phyloP scores from a whole-genome alignment of 257 asterid species.

The Coffea canephora region DNA sequence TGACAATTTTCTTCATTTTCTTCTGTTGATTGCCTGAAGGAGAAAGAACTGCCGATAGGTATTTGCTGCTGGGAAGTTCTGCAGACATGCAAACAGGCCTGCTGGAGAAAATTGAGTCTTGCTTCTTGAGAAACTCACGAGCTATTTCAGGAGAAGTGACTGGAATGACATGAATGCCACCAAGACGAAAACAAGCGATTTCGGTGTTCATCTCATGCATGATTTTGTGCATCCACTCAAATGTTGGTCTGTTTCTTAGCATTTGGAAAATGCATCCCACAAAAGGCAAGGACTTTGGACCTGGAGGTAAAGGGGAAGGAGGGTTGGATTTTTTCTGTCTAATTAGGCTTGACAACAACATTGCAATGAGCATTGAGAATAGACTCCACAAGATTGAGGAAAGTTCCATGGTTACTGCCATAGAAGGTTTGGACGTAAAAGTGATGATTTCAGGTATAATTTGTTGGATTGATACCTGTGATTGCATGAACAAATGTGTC shows the following conservation, averaged over 20 bases:
- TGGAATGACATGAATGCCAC: background rate
- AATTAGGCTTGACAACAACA: background rate
- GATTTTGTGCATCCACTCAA: background rate
- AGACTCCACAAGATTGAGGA: too few species aligned
- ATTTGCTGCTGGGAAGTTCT: too few species aligned
- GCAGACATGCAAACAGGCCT: too few species aligned
- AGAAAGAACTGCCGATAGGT: too few species aligned
- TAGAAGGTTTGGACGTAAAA: too few species aligned
- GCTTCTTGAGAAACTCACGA: constrained; percentile 13
- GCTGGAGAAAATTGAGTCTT: constrained; percentile 10
- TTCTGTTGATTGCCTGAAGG: too few species aligned
- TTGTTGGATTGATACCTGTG: too few species aligned
- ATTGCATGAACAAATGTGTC: too few species aligned
- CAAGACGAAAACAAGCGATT: constrained; percentile 6
- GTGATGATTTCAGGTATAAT: too few species aligned
- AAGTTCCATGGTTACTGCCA: too few species aligned
- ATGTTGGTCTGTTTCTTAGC: background rate
- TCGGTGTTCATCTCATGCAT: background rate
- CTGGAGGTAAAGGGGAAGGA: background rate
- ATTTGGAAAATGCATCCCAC: background rate
- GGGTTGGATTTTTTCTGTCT: too few species aligned
- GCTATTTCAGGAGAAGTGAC: constrained; percentile 14
- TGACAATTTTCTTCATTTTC: too few species aligned
- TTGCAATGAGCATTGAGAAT: background rate
- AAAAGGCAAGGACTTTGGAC: background rate